Base-by-base conservation (phyloP, 306 rosid genomes). In the Trifolium pratense region DNA sequence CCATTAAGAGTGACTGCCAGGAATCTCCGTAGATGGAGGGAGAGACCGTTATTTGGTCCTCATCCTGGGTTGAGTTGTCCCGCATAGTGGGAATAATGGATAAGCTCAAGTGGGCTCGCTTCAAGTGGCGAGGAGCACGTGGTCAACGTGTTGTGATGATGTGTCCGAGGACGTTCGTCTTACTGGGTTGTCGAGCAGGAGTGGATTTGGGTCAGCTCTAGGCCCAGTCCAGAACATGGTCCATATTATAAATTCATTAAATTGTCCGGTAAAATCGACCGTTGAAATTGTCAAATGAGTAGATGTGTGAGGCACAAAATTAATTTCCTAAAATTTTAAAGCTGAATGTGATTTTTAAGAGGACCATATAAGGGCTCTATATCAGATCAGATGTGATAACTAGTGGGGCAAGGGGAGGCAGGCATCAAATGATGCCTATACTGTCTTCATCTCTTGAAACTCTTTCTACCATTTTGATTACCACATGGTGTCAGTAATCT, bases 401-500 rank as follows among this genome's bases (percentile, higher is more conserved):
- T n/a, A 42, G 81, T 75, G 79, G 76, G 73, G 73, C 42, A 77
- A 53, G 73, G 46, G 61, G 61, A 37, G 70, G 57, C 75, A 82
- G 83, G 62, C 31, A 64, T 66, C 69, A 74, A 82, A 79, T 79
- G 78, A 73, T 74, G 66, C 76, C 67, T 49, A 72, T 55, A 45
- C n/a, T 48, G 91, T 84, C 85, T 69, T 70, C 74, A 75, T 83
- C 82, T 69, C 37, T 64, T 59, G 53, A 42, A 70, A 75, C 84
- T 67, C 74, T 58, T 64, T 58, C 75, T 66, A 66, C 73, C 31
- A 58, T 70, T 60, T 77, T 67, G 7, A 57, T 70, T 72, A 61
- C n/a, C 79, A 78, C 78, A 75, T 63, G 75, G 85, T 86, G 91
- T 85, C 87, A 84, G 87, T 69, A 55, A 56, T 65, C 42, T 68